Evolutionary conservation across 176 grass and related monocot genomes (phyloP), one percentile per base, ranked within the genome.

Genomic region (Oryza glumipatula): DNA sequence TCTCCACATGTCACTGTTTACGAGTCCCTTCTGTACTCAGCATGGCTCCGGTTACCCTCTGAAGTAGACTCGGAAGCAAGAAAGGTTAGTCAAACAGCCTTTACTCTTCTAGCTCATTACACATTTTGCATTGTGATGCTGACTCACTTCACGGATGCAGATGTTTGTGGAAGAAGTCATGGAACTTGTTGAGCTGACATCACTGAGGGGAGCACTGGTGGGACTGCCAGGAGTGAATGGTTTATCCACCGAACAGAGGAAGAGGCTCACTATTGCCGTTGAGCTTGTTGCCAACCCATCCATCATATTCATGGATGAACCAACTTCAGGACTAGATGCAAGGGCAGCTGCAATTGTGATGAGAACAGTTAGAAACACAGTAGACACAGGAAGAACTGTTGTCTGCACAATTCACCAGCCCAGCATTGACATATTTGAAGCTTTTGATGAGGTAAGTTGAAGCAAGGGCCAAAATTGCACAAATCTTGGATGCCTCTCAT

Each of bases 301-400:
- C 58, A 97, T 97, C 84, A 94, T 97, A 89, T 97, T 97, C 79
- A 92, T 97, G 95, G 95, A 97, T 35, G 95, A 97, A 68, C 95
- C 92, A 56, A 97, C 95, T 46, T 97, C 95, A 45, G 95, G 92
- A 56, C 67, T 97, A 44, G 92, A 97, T 79, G 95, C 95, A 5
- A 97, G 95, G 83, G 95, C 95, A 33, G 92, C 92, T 85, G 95
- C 95, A 56, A 97, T 97, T 13, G 90, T 97, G 54, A 97, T 97
- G 95, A 94, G 95, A 70, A 76, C 95, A 19, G 95, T 97, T 13
- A 85, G 95, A 85, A 97, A 97, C 44, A 97, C 95, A 0, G 95
- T 97, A 1, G 90, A 97, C 69, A 97, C 90, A 4, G 95, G 95
- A 79, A 87, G 95, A 88, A 97, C 95, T 15, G 95, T 97, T 87